These are phyloP conservation scores for Tuber microsphaerosporum DNA, from an alignment of 495 filamentous ascomycete species.

Conservation along the genomic window DNA sequence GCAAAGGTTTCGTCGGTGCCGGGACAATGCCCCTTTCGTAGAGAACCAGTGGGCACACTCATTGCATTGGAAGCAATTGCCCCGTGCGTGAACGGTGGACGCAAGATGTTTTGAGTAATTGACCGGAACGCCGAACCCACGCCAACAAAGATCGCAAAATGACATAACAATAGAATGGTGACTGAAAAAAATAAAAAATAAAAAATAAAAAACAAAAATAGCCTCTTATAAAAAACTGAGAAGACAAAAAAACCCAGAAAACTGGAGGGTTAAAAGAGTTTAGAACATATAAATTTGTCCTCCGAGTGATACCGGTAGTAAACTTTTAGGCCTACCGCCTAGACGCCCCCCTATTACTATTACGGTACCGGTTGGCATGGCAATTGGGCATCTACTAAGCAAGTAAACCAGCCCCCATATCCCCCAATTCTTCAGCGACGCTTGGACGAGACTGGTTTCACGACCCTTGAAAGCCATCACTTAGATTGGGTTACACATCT, in stretches of 20 bases:
- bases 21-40: neutral
- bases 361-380: neutral
- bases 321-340: neutral
- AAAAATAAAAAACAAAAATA: neutral
- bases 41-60: neutral
- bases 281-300: neutral
- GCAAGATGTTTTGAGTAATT: conserved; percentile 1
- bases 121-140: neutral
- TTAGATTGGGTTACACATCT: neutral
- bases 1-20: neutral
- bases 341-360: neutral
- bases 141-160: conserved; percentile 2
- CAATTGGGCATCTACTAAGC: neutral
- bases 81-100: neutral
- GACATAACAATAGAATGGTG: neutral
- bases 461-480: neutral
- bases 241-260: neutral
- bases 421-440: neutral
- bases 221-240: neutral
- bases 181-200: neutral
- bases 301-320: neutral
- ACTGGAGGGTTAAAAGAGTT: neutral
- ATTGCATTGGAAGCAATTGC: neutral
- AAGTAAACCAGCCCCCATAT: neutral
- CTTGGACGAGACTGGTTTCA: neutral